Conservation (phyloP, 805 yeast genomes). For the Clavispora fructus region DNA sequence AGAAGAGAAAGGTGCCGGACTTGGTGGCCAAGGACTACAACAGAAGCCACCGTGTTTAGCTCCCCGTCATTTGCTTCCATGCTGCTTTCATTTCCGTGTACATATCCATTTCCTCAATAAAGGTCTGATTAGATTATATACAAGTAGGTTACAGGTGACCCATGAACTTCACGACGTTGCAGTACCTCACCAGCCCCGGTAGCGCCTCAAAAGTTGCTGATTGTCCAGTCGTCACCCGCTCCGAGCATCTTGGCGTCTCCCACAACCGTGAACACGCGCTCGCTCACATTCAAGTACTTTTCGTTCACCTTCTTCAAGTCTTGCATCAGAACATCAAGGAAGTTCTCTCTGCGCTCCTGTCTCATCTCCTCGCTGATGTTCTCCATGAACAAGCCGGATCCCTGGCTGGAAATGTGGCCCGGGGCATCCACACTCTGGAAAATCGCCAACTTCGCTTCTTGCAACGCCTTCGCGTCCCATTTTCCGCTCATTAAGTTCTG, state of each 20-base stretch:
- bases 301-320: slow-evolving; percentile 67
- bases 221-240: slow-evolving; percentile 17
- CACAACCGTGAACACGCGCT: slow-evolving; percentile 37
- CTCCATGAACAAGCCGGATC: slow-evolving; percentile 56
- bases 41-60: slow-evolving; percentile 19
- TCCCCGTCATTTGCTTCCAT: neutral
- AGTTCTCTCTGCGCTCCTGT: slow-evolving; percentile 70
- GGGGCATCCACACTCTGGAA: slow-evolving; percentile 95
- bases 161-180: too few species aligned
- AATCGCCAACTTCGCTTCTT: slow-evolving; percentile 84
- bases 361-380: slow-evolving; percentile 74
- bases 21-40: slow-evolving; percentile 31
- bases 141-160: neutral
- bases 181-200: too few species aligned
- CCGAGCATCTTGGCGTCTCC: slow-evolving; percentile 34
- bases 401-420: slow-evolving; percentile 72
- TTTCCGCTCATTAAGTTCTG: slow-evolving; percentile 24
- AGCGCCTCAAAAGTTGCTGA: neutral
- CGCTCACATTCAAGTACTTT: slow-evolving; percentile 44
- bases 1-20: slow-evolving; percentile 74
- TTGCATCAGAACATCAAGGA: slow-evolving; percentile 57
- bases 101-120: slow-evolving; percentile 3
- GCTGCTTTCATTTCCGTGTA: slow-evolving; percentile 2
- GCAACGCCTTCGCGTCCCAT: slow-evolving; percentile 64
- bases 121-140: neutral